These are phyloP conservation scores for Cochlearia excelsa DNA, from an alignment of 345 rosid genomes.

Conservation along the genomic window DNA sequence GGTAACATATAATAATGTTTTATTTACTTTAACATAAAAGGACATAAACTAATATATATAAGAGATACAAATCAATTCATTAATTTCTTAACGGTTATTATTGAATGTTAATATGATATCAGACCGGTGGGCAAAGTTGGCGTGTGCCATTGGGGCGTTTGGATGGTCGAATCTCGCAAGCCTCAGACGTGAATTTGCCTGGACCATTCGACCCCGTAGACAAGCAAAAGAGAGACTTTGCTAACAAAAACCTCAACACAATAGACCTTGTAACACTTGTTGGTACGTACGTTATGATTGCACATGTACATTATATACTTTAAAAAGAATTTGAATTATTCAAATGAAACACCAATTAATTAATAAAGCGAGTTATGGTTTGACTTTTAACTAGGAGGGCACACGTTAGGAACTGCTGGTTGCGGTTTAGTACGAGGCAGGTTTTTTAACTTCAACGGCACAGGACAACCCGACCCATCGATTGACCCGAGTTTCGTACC, in stretches of 20 bases:
- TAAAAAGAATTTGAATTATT: no score
- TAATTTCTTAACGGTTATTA: background rate
- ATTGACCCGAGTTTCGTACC: conserved; percentile 33
- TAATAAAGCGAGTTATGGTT: no score
- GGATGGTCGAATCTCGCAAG: conserved; percentile 35
- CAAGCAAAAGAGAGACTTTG: conserved; percentile 41
- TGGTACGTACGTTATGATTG: conserved; percentile 19
- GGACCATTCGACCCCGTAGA: conserved; percentile 33
- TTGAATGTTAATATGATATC: background rate
- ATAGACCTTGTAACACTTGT: conserved; percentile 51
- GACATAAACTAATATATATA: no score
- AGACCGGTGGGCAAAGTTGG: conserved; percentile 39
- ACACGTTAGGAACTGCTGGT: conserved; percentile 49
- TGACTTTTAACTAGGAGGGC: conserved; percentile 39
- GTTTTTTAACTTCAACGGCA: conserved; percentile 39
- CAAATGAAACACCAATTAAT: no score
- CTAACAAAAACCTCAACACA: conserved; percentile 35
- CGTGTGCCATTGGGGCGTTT: conserved; percentile 36
- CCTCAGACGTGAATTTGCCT: conserved; percentile 39
- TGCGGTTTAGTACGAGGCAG: conserved; percentile 38
- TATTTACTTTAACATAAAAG: no score
- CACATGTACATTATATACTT: no score
- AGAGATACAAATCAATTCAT: no score
- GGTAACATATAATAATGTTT: conserved; percentile 23
- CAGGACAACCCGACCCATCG: conserved; percentile 36